Conservation (phyloP, 2,329 filamentous ascomycete species). For the Fusarium protoensiforme region DNA sequence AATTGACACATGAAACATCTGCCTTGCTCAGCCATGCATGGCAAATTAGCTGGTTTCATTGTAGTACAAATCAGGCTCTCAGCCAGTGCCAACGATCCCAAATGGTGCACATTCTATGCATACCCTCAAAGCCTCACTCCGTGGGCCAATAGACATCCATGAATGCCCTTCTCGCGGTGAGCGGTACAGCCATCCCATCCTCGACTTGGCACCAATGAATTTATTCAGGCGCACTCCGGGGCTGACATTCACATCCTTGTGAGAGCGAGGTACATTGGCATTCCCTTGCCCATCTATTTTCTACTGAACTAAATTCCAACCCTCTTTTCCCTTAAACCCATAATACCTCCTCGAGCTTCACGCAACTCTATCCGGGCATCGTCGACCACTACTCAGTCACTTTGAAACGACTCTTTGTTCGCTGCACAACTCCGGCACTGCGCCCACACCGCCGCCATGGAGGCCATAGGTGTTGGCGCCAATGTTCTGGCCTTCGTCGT, state of each 20-base stretch:
- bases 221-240: neutral
- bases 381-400: neutral
- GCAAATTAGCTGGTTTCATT: neutral
- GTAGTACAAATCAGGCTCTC: neutral
- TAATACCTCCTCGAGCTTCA: neutral
- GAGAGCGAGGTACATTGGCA: neutral
- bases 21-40: neutral
- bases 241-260: neutral
- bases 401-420: neutral
- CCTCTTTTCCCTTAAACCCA: neutral
- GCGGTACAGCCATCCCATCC: neutral
- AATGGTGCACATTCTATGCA: neutral
- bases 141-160: neutral
- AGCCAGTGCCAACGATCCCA: neutral
- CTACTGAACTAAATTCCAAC: neutral
- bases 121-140: neutral
- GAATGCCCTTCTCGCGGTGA: neutral
- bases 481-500: conserved; percentile 24
- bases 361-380: neutral
- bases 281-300: neutral
- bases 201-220: neutral
- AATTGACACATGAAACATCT: neutral
- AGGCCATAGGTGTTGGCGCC: conserved; percentile 22
- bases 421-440: neutral
- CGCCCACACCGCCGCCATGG: conserved; percentile 1